Percentiles rank a stretch among this genome's conserved stretches.
phyloP scores from a whole-genome alignment of 169 alveolate species.

The Babesia ovis region DNA sequence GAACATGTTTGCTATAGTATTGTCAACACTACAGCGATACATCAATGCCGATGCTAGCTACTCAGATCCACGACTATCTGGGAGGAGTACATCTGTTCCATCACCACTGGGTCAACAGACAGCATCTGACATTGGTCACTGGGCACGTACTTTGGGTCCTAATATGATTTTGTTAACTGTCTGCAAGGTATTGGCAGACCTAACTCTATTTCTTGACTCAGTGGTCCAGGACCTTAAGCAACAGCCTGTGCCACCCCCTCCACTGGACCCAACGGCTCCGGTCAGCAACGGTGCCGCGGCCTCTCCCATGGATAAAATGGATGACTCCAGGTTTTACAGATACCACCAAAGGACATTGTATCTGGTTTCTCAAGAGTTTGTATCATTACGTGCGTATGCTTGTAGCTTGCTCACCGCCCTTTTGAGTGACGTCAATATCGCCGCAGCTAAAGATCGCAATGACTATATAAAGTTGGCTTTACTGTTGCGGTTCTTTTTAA shows the following conservation, averaged over 20 bases:
- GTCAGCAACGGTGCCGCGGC: neutral
- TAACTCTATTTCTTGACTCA: slow-evolving; percentile 11
- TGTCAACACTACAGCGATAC: slow-evolving; percentile 23
- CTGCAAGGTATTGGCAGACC: slow-evolving; percentile 47
- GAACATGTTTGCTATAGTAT: slow-evolving; percentile 8
- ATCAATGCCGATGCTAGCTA: slow-evolving; percentile 3
- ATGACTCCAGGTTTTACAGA: neutral
- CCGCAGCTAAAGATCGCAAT: slow-evolving; percentile 32
- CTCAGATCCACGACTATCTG: neutral
- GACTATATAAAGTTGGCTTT: slow-evolving; percentile 44
- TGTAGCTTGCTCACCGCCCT: slow-evolving; percentile 22
- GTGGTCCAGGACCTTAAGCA: slow-evolving; percentile 1
- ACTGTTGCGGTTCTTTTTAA: slow-evolving; percentile 32
- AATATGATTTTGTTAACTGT: slow-evolving; percentile 29
- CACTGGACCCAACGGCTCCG: neutral
- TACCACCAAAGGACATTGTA: neutral
- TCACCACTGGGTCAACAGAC: neutral
- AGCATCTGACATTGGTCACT: neutral
- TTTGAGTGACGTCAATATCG: slow-evolving; percentile 15
- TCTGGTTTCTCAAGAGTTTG: slow-evolving; percentile 16
- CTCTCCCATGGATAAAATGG: neutral
- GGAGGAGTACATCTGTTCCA: neutral
- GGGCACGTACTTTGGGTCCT: slow-evolving; percentile 39
- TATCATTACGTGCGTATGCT: slow-evolving; percentile 11
- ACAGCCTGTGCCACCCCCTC: neutral